Evolutionary conservation across 2,329 filamentous ascomycete species (phyloP), one percentile per base, ranked within the genome.

Genomic region (Alternaria ethzedia): DNA sequence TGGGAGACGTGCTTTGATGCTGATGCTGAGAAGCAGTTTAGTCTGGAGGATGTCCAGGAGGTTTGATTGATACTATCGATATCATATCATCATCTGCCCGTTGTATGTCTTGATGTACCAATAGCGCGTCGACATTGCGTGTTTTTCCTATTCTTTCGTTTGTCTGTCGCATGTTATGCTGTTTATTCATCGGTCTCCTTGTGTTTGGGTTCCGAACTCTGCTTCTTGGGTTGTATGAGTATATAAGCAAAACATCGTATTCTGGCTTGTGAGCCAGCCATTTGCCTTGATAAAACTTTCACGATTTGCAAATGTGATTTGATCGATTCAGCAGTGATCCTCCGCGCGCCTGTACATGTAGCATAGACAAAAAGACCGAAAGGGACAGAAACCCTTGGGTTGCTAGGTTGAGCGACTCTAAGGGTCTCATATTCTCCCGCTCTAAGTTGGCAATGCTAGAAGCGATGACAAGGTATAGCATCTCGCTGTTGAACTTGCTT

Each of bases 1-100:
- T 84, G 83, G 82, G 82, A 81, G 75, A 82, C 75, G 51, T 83
- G 77, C 62, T 85, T 83, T 59, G 83, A 85, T 63, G 78, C 77
- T 15, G 80, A 81, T 62, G 71, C 70, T 1, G 72, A 75, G 62
- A 74, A 76, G 65, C 63, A 70, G 62, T 55, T 64, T 59, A 67
- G 63, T 36, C 9, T 65, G 2, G 66, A 68, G 20, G 61, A 64
- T 26, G 60, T 25, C 0, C 46, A 70, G 12, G 56, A 58, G 44
- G 49, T 61, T 52, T 46, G 62, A 64, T 44, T 30, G 51, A 59
- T 17, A 54, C 50, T 10, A 10, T 41, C 26, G 28, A 21, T 52
- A 52, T 52, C 49, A 32, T n/a, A 52, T n/a, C n/a, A 17, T 41
- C 36, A 41, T 41, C 36, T 17, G 4, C 17, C 49, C 7, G 49